A percentile compares a stretch with the other conserved stretches of the same genome.
Conservation (phyloP, 108 stramenopile species). For the Ochromonas danica region DNA sequence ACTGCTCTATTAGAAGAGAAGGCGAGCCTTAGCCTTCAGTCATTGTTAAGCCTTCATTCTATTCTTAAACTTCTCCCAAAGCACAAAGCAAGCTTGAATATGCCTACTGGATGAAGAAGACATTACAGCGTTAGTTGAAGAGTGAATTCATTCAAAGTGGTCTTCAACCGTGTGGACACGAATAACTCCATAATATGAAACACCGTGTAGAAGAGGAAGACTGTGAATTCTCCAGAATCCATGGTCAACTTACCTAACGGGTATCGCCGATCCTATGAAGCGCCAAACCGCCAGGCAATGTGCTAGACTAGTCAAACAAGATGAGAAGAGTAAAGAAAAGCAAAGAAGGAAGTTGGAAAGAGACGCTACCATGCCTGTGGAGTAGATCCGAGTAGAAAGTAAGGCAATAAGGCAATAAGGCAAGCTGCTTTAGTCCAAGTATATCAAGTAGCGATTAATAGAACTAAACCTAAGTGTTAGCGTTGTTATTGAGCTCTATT, state of each 20-base stretch:
- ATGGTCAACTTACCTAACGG: constrained; percentile 15
- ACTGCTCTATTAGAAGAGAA: constrained; percentile 16
- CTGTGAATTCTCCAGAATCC: constrained; percentile 15
- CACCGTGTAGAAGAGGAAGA: constrained; percentile 14
- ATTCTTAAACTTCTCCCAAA: constrained; percentile 17
- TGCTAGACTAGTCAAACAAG: constrained; percentile 15
- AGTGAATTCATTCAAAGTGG: constrained; percentile 16
- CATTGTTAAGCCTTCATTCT: constrained; percentile 16
- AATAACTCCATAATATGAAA: constrained; percentile 17
- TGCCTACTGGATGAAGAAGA: constrained; percentile 15
- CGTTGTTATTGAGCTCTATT: no score
- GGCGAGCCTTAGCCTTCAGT: constrained; percentile 13
- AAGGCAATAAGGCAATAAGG: no score
- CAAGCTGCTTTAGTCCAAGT: no score
- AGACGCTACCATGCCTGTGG: no score
- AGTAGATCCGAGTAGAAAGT: no score
- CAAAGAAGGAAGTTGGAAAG: no score
- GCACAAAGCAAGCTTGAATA: constrained; percentile 15
- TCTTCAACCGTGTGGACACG: constrained; percentile 13
- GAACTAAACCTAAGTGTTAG: no score
- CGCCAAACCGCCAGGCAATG: constrained; percentile 12
- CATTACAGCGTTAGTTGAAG: constrained; percentile 15
- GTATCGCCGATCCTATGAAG: constrained; percentile 14
- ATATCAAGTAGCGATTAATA: no score
- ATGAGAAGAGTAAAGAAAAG: constrained; percentile 17